These are phyloP conservation scores for Polytrichum commune DNA, from an alignment of 225 moss, liverwort and hornwort species.

Conservation along the genomic window DNA sequence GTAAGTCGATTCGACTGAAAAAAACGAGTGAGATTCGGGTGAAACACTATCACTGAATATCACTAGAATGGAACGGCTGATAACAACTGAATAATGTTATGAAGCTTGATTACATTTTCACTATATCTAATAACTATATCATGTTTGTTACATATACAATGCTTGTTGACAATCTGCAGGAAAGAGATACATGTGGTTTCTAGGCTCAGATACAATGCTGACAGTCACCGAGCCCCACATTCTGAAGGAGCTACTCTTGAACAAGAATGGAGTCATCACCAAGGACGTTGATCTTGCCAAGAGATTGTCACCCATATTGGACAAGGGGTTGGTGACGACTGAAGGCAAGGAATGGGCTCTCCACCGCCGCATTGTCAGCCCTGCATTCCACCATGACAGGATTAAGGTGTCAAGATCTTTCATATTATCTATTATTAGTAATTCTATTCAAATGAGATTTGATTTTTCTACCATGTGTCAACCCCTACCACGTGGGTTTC, in stretches of 20 bases:
- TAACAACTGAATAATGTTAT: no score
- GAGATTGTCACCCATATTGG: constrained; percentile 8
- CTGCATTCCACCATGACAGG: constrained; percentile 29
- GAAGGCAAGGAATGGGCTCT: constrained; percentile 30
- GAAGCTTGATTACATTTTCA: not conserved
- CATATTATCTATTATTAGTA: no score
- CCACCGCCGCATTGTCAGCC: constrained; percentile 29
- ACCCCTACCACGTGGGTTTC: constrained; percentile 7
- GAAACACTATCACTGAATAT: no score
- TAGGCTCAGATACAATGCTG: constrained; percentile 20
- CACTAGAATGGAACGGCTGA: no score
- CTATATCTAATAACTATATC: not conserved
- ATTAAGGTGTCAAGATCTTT: constrained; percentile 25
- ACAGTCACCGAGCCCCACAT: constrained; percentile 24
- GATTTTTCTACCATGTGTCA: no score
- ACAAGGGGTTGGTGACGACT: constrained; percentile 20
- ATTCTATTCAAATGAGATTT: no score
- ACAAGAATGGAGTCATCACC: not conserved
- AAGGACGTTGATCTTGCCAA: not conserved
- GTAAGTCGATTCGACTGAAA: no score
- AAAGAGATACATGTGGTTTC: constrained; percentile 28
- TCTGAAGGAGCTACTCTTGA: constrained; percentile 22
- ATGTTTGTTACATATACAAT: not conserved
- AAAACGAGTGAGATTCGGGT: no score
- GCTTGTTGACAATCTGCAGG: constrained; percentile 14